Evolutionary conservation across 208 protist genomes (phyloP).

Genomic region (Eutreptiella sp.): DNA sequence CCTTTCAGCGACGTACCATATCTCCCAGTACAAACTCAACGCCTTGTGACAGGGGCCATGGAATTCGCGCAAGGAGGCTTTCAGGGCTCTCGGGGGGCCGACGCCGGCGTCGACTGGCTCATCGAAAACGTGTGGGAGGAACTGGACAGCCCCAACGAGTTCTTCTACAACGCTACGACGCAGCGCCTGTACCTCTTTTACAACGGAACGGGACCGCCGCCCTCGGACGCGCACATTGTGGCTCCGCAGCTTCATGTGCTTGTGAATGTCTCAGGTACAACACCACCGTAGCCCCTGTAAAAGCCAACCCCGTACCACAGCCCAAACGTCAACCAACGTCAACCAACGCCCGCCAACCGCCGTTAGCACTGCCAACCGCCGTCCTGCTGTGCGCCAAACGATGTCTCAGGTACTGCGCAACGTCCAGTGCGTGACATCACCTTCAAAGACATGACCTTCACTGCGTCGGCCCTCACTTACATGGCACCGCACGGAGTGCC

Average conservation of each 20-base stretch:
- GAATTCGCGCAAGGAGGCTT: constrained; percentile 32
- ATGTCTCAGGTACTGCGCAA: too few relatives aligned
- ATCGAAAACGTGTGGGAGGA: constrained; percentile 40
- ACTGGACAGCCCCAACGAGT: constrained; percentile 30
- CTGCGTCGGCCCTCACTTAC: constrained; percentile 25
- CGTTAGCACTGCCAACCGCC: too few relatives aligned
- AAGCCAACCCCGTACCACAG: too few relatives aligned
- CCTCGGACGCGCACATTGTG: background rate
- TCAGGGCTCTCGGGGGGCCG: constrained; percentile 28
- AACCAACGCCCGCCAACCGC: too few relatives aligned
- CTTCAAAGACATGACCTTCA: constrained; percentile 16
- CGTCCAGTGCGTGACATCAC: constrained; percentile 17
- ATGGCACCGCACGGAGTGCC: constrained; percentile 38
- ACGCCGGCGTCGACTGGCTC: constrained; percentile 27
- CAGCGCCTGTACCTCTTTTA: constrained; percentile 18
- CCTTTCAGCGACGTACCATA: too few relatives aligned
- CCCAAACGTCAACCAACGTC: too few relatives aligned
- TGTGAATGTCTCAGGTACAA: constrained; percentile 5
- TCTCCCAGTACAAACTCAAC: too few relatives aligned
- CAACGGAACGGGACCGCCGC: constrained; percentile 23
- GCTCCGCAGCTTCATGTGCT: background rate
- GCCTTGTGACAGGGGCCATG: constrained; percentile 23
- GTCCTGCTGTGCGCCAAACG: too few relatives aligned
- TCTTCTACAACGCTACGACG: constrained; percentile 15
- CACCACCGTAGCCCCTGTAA: too few relatives aligned